Conservation (phyloP, 192 early-diverging fungal genomes). For the Coemansia asiatica region DNA sequence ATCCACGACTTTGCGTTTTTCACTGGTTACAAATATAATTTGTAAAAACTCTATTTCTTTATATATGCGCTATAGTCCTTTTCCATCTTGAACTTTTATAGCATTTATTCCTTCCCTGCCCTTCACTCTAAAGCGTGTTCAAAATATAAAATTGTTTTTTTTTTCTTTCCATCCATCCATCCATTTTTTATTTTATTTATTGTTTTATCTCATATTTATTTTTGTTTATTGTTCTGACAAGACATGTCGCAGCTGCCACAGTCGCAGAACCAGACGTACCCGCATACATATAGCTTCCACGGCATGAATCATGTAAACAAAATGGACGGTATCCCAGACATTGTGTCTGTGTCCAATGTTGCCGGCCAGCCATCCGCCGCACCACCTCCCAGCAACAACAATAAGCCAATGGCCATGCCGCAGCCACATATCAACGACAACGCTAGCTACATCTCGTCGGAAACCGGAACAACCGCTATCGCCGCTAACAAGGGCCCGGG, state of each 20-base stretch:
- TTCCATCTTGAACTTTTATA: background rate
- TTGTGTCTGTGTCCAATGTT: slow-evolving; percentile 9
- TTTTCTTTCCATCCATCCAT: background rate
- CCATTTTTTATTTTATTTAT: slow-evolving; percentile 7
- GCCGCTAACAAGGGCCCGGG: background rate
- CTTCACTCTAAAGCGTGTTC: too few species aligned
- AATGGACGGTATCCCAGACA: slow-evolving; percentile 20
- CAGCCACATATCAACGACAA: background rate
- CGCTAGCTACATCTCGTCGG: background rate
- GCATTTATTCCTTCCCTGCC: too few species aligned
- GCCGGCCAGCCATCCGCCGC: slow-evolving; percentile 1
- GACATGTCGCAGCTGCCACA: slow-evolving; percentile 11
- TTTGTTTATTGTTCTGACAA: background rate
- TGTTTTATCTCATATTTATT: slow-evolving; percentile 7
- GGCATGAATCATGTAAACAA: slow-evolving; percentile 41
- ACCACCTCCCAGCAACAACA: slow-evolving; percentile 11
- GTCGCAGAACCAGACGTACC: slow-evolving; percentile 4
- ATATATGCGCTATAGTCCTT: too few species aligned
- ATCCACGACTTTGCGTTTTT: background rate
- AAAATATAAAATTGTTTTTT: background rate
- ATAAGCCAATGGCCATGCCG: slow-evolving; percentile 9
- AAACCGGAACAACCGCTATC: background rate
- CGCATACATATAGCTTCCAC: slow-evolving; percentile 38
- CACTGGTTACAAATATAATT: too few species aligned
- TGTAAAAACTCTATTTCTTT: background rate